Base-by-base conservation (phyloP, 1,284 basidiomycete genomes). In the Ustilago hordei region DNA sequence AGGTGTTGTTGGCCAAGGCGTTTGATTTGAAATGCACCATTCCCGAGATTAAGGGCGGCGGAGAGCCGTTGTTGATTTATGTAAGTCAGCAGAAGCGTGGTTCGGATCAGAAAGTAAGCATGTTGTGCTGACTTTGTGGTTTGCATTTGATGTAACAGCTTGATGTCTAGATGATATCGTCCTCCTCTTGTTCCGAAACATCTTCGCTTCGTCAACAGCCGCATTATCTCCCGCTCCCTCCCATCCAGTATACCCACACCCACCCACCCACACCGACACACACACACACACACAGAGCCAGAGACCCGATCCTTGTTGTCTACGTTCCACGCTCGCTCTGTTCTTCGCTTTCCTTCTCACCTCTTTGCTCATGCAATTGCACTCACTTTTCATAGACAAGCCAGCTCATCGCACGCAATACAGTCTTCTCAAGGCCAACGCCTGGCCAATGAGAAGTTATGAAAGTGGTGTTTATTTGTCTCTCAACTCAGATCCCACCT, bases 1-100 rank as follows among this genome's bases (percentile, higher is more conserved):
- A 98, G 90, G 98, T 98, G 81, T 47, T 79, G 19, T 56, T 81
- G 32, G 78, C 79, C 13, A 81, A 81, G 50, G 80, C 80, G 2
- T 83, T 83, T 36, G 81, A 82, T 45, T 55, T 83, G 13, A 82
- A 82, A 60, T 82, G 80, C 66, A 83, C 81, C 28, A 83, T 83
- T 19, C 80, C 81, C 0, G 81, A 83, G 63, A 82, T 83, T 32
- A 82, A 79, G 55, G 80, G 75, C 12, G 31, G 63, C 2, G 80
- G 79, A 15, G 80, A 82, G 41, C 81, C 81, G 5, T 39, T 83
- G 57, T 53, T 83, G 35, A 77, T 83, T 64, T 83, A 83, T 41
- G 78, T 81, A 55, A 64, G 65, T 77, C 17, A 5, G 15, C 8
- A 8, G 13, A 15, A 4, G 12, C 17, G 13, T 28, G 31, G 36